Evolutionary conservation across 106 monocot species (phyloP), one percentile per base, ranked within the genome.

Genomic region (Dactylorhiza incarnata): DNA sequence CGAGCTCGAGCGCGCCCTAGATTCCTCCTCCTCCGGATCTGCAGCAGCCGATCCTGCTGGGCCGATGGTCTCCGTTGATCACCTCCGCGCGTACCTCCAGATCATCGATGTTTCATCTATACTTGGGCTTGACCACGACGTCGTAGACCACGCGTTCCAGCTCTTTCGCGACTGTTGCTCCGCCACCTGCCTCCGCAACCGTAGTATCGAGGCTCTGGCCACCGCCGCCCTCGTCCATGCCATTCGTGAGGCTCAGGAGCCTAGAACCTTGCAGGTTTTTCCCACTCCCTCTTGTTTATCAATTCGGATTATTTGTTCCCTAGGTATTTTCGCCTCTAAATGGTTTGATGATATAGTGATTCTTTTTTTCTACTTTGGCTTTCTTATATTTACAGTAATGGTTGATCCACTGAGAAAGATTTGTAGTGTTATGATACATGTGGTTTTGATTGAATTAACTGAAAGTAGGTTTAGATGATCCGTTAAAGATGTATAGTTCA

Each of bases 221-320:
- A 99, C 94, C 8, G 97, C 94, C n/a, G 94, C 97, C 17, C 91
- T 99, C 47, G 99, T 99, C 16, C 99, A 99, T 87, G 99, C 99
- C 37, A 99, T 99, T 45, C 84, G 94, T 7, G 89, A 94, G 83
- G 99, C 99, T 25, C 99, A 94, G 85, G 94, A 94, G 75, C 94
- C 94, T 15, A 78, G 99, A 49, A 99, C 99, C 19, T 83, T 99
- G 15, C 99, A 99, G 99, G 99, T 95, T 9, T 14, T 15, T 0
- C 4, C 24, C 55, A 37, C 16, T 46, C 8, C 9, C 59, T 52
- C 13, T 48, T n/a, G 45, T 45, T 45, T 1, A 44, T 45, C 14
- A 11, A 9, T 69, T 46, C 29, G 24, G 37, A 26, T 66, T 13
- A 66, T 24, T 25, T 25, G 25, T 63, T 23, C 62, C n/a, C 10